A percentile compares a stretch with the other conserved stretches of the same genome.
Conservation (phyloP, 2,329 filamentous ascomycete species). For the Verticillium dahliae region DNA sequence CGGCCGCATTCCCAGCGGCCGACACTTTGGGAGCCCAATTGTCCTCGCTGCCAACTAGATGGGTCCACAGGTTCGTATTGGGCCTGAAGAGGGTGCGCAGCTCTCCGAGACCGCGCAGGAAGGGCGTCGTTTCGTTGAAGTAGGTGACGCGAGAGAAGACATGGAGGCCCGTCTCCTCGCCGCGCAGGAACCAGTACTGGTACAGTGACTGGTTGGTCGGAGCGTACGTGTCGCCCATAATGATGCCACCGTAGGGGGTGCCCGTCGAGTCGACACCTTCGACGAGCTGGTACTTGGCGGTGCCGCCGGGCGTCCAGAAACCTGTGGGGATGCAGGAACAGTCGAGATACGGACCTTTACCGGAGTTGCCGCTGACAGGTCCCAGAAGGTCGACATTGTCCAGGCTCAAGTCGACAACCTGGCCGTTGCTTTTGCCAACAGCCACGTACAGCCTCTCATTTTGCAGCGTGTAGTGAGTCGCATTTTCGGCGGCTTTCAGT, state of each 20-base stretch:
- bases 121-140: slow-evolving; percentile 48
- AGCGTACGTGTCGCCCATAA: slow-evolving; percentile 52
- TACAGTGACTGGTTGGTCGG: slow-evolving; percentile 52
- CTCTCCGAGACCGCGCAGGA: slow-evolving; percentile 53
- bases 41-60: slow-evolving; percentile 50
- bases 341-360: slow-evolving; percentile 53
- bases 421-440: slow-evolving; percentile 27
- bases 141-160: slow-evolving; percentile 55
- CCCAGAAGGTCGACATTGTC: slow-evolving; percentile 45
- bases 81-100: slow-evolving; percentile 56
- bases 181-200: slow-evolving; percentile 59
- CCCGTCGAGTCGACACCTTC: slow-evolving; percentile 40
- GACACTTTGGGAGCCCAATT: slow-evolving; percentile 39
- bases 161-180: slow-evolving; percentile 57
- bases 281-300: slow-evolving; percentile 37
- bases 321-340: slow-evolving; percentile 56
- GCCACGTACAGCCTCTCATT: slow-evolving; percentile 30
- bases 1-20: slow-evolving; percentile 32
- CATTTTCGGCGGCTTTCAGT: slow-evolving; percentile 17
- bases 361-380: slow-evolving; percentile 19
- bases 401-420: slow-evolving; percentile 24
- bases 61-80: slow-evolving; percentile 53
- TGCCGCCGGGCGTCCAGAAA: slow-evolving; percentile 51
- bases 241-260: slow-evolving; percentile 49
- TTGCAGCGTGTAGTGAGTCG: slow-evolving; percentile 23